phyloP scores from a whole-genome alignment of 2,329 filamentous ascomycete genomes.

The Botrytis elliptica region DNA sequence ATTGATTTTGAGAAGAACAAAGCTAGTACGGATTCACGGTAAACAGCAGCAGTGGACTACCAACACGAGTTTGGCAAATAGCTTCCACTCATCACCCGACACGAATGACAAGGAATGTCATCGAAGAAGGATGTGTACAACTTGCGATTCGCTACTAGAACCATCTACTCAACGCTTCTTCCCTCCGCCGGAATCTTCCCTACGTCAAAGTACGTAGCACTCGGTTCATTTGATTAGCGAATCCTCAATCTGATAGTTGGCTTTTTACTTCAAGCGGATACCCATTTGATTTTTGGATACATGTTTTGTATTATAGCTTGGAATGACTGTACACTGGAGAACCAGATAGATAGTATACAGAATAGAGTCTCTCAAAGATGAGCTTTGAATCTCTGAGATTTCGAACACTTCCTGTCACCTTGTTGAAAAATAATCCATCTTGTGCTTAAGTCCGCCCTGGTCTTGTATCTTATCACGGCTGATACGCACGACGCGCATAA shows the following conservation, averaged over 20 bases:
- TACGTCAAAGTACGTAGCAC: not conserved
- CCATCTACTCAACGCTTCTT: not conserved
- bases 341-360: not conserved
- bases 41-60: not conserved
- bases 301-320: not conserved
- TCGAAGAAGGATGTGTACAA: not conserved
- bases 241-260: not conserved
- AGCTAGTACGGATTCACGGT: not conserved
- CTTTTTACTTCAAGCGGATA: constrained; percentile 5
- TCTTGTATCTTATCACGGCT: not conserved
- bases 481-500: not conserved
- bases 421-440: not conserved
- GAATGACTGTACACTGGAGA: not conserved
- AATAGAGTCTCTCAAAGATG: not conserved
- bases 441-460: not conserved
- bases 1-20: not conserved
- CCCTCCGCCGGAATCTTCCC: not conserved
- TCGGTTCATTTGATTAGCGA: not conserved
- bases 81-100: not conserved
- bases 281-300: not conserved
- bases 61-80: not conserved
- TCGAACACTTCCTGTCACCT: not conserved
- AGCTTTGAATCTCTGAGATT: not conserved
- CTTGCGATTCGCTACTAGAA: not conserved
- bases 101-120: not conserved